These are phyloP conservation scores for Platanthera zijinensis DNA, from an alignment of 106 monocot species.

Conservation along the genomic window DNA sequence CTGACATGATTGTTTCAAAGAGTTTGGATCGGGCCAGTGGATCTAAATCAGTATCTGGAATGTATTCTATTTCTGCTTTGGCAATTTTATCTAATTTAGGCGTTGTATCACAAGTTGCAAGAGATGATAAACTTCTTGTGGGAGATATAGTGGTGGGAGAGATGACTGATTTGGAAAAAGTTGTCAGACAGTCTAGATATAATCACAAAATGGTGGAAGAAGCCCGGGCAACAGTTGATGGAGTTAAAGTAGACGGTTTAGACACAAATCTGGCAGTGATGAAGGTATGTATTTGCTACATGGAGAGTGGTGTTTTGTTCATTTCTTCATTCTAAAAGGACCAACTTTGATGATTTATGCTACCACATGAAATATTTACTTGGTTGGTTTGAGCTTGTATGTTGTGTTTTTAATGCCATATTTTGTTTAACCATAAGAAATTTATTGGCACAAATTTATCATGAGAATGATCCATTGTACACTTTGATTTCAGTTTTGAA, in stretches of 20 bases:
- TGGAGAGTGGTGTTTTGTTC: too few species aligned
- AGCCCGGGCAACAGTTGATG: constrained; percentile 72
- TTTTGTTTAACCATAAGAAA: background rate
- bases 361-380: too few species aligned
- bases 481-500: background rate
- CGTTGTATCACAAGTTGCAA: constrained; percentile 25
- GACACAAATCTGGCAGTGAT: constrained; percentile 93
- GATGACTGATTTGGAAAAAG: constrained; percentile 57
- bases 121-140: constrained; percentile 57
- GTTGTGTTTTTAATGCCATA: background rate
- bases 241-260: constrained; percentile 88
- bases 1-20: constrained; percentile 39
- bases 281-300: constrained; percentile 49
- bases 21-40: constrained; percentile 22
- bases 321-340: too few species aligned
- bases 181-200: constrained; percentile 47
- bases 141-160: constrained; percentile 89
- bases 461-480: background rate
- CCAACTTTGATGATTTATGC: too few species aligned
- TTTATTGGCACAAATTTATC: background rate
- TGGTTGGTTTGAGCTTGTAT: background rate
- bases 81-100: constrained; percentile 70
- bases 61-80: constrained; percentile 62
- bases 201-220: constrained; percentile 74
- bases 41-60: constrained; percentile 27